Evolutionary conservation across 2,329 filamentous ascomycete genomes (phyloP), one percentile per base, ranked within the genome.

Genomic region (Apiospora aurea): DNA sequence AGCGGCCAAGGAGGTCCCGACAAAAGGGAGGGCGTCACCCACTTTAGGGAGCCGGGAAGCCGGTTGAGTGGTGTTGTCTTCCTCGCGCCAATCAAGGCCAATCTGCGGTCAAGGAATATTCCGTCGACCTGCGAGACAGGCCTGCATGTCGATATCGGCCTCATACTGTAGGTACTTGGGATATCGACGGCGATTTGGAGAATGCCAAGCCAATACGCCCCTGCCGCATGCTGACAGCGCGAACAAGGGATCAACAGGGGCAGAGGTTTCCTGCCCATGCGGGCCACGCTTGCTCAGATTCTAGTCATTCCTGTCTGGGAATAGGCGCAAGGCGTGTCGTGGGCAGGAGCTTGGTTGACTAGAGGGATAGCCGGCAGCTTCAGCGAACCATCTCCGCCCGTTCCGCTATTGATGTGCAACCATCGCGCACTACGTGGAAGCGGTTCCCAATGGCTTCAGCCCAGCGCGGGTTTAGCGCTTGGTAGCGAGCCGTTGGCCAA

Each of bases 161-260:
- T 57, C 24, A 26, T 61, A 61, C 18, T 34, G 26, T 34, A 18
- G 21, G 29, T 38, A 38, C 8, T 34, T 10, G n/a, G 18, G 53
- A 61, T n/a, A 61, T 61, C 53, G n/a, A 38, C 53, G 41, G n/a
- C 53, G 29, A 61, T 61, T 38, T 41, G 34, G 57, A 64, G 57
- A 41, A 16, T n/a, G 57, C 57, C 57, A 64, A 64, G 57, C 34
- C 18, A 64, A 18, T n/a, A 64, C 21, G 57, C 57, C 57, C 34
- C 57, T 64, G 57, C 34, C 2, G 34, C 34, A 61, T 61, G 57
- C 34, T 64, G 57, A 6, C 57, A 64, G 29, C 53, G 7, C 53
- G 53, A 29, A 61, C 53, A 41, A 41, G 57, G 57, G 57, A 64
- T 64, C 57, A 41, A n/a, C 57, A 64, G 57, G 57, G 57, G 57